Evolutionary conservation across 192 early-diverging fungal genomes (phyloP).

Genomic region (Coemansia sp.): DNA sequence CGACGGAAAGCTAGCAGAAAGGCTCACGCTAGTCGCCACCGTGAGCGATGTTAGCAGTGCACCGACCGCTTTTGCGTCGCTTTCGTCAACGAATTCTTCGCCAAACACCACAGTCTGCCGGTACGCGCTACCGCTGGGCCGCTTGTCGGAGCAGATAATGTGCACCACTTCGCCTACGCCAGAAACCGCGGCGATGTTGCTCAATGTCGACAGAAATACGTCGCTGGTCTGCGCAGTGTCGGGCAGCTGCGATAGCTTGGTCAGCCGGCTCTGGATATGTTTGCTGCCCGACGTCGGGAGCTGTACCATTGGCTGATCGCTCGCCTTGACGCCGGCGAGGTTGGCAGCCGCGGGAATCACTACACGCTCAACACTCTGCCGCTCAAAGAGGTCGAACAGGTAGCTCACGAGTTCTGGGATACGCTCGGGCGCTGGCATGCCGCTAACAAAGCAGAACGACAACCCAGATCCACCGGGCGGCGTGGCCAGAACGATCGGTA

Average conservation of each 20-base stretch:
- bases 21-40: neutral
- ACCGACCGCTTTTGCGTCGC: slow-evolving; percentile 11
- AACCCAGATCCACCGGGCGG: neutral
- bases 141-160: slow-evolving; percentile 33
- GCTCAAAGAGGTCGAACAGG: slow-evolving; percentile 17
- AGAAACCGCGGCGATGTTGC: slow-evolving; percentile 14
- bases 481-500: slow-evolving; percentile 16
- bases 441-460: slow-evolving; percentile 40
- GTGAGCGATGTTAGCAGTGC: slow-evolving; percentile 15
- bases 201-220: slow-evolving; percentile 23
- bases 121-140: slow-evolving; percentile 33
- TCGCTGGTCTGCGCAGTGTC: slow-evolving; percentile 21
- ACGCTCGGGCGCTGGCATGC: slow-evolving; percentile 22
- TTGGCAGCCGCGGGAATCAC: slow-evolving; percentile 30
- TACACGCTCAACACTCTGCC: slow-evolving; percentile 16
- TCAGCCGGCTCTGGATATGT: neutral
- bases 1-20: neutral
- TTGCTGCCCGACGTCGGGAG: neutral
- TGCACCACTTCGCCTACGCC: slow-evolving; percentile 9
- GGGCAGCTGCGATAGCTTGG: slow-evolving; percentile 3
- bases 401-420: slow-evolving; percentile 25
- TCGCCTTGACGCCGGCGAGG: slow-evolving; percentile 4
- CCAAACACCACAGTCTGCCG: slow-evolving; percentile 34
- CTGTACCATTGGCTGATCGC: slow-evolving; percentile 15
- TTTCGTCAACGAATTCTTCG: slow-evolving; percentile 25